Conservation (phyloP, 2,329 filamentous ascomycete species). For the Stemphylium vesicarium region DNA sequence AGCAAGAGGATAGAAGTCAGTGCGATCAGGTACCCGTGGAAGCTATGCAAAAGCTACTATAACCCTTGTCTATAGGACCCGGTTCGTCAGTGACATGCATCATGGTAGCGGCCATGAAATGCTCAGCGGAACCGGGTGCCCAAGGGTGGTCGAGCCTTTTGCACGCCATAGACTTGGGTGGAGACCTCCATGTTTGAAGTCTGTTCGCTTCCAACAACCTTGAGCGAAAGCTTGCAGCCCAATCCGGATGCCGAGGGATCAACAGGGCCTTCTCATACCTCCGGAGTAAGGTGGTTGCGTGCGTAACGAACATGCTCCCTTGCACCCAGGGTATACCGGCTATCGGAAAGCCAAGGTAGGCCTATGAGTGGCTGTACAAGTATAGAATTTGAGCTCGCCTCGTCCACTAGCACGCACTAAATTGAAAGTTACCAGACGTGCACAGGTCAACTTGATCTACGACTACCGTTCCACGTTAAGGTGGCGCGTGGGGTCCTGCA, state of each 20-base stretch:
- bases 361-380: slow-evolving; percentile 15
- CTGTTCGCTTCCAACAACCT: slow-evolving; percentile 20
- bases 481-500: slow-evolving; percentile 35
- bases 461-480: slow-evolving; percentile 39
- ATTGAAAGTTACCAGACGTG: slow-evolving; percentile 28
- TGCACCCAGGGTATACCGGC: slow-evolving; percentile 19
- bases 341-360: slow-evolving; percentile 7
- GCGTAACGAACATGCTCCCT: slow-evolving; percentile 24
- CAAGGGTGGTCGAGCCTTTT: slow-evolving; percentile 31
- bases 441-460: slow-evolving; percentile 41
- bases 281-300: slow-evolving; percentile 35
- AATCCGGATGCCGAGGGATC: slow-evolving; percentile 19
- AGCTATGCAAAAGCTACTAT: slow-evolving; percentile 18
- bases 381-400: slow-evolving; percentile 29
- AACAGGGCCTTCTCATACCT: slow-evolving; percentile 28
- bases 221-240: slow-evolving; percentile 25
- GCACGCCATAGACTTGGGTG: slow-evolving; percentile 24
- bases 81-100: slow-evolving; percentile 28
- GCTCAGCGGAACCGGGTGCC: slow-evolving; percentile 26
- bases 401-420: slow-evolving; percentile 26
- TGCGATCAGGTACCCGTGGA: slow-evolving; percentile 32
- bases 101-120: slow-evolving; percentile 24
- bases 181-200: slow-evolving; percentile 32
- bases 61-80: slow-evolving; percentile 21
- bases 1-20: slow-evolving; percentile 22